Evolutionary conservation across 257 asterid genomes (phyloP), one percentile per base, ranked within the genome.

Genomic region (Penstemon davidsonii): DNA sequence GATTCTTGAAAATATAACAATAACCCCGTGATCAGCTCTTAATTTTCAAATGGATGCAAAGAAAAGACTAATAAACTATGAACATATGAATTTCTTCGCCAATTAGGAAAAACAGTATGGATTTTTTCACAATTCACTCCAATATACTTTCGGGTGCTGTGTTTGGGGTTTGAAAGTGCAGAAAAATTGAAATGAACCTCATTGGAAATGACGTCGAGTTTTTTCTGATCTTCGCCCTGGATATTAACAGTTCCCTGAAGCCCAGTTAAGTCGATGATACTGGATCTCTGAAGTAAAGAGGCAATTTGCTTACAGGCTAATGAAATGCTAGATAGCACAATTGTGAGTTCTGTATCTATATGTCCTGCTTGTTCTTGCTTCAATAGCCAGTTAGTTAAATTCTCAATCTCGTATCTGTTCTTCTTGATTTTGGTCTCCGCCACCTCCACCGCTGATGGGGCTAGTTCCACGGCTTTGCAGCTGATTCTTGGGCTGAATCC

Each of bases 171-270:
- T 25, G 8, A 62, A 44, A 62, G 18, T 3, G 4, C 42, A 52
- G 4, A 8, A 40, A 58, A 69, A 18, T 3, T 10, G 4, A 47
- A 46, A 40, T 52, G 2, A 63, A 90, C 98, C 96, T 87, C 89
- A 38, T 92, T 89, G 61, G 96, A 63, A 50, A 92, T 78, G 55
- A 87, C 96, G 60, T 92, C 96, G 68, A 92, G 94, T 60, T 92
- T 92, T 72, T 92, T 92, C 79, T 92, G 96, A 80, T 89, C 95
- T 75, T 89, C 95, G 50, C 98, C 95, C 68, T 91, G 96, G 77
- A 87, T 58, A 63, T 91, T 91, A 33, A 84, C 70, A 64, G 94
- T 83, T 63, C 95, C 98, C 13, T 89, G 96, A 74, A 79, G 78
- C 55, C 98, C 96, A 10, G 96, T 92, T 68, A 92, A 90, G 68